Evolutionary conservation across 805 yeast species (phyloP).

Genomic region (Myxozyma melibiosi): DNA sequence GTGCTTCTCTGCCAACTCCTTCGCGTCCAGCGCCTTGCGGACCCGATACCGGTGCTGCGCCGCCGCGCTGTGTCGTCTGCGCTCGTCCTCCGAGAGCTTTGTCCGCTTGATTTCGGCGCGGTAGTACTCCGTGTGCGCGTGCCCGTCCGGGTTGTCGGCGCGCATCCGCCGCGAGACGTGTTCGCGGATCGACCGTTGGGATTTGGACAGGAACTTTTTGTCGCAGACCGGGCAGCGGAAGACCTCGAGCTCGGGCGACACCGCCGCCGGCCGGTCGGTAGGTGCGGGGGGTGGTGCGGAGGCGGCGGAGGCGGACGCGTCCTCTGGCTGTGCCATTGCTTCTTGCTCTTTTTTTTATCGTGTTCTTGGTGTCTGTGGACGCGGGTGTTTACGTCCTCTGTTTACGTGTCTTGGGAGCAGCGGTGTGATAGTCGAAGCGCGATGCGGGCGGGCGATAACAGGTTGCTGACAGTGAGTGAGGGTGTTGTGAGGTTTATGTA

Average conservation of each 20-base stretch:
- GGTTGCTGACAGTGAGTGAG: background rate
- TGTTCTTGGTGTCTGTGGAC: too few species aligned
- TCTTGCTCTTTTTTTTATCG: too few species aligned
- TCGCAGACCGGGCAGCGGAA: slow-evolving; percentile 28
- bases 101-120: slow-evolving; percentile 17
- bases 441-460: slow-evolving; percentile 4
- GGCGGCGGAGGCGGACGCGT: too few species aligned
- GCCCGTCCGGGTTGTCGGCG: slow-evolving; percentile 17
- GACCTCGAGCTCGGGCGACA: slow-evolving; percentile 13
- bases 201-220: slow-evolving; percentile 25
- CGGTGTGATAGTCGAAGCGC: slow-evolving; percentile 4
- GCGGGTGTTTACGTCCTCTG: too few species aligned
- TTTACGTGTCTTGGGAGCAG: background rate
- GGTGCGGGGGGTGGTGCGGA: background rate
- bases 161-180: slow-evolving; percentile 25
- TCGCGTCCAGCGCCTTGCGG: slow-evolving; percentile 21
- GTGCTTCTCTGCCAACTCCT: slow-evolving; percentile 13
- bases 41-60: slow-evolving; percentile 24
- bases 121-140: slow-evolving; percentile 23
- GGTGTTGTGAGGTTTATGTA: too few species aligned
- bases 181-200: slow-evolving; percentile 22
- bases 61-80: slow-evolving; percentile 20
- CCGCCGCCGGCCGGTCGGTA: background rate
- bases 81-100: slow-evolving; percentile 19
- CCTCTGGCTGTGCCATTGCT: too few species aligned